Base-by-base conservation (phyloP, 805 yeast genomes). In the Starmerella scarabaei region DNA sequence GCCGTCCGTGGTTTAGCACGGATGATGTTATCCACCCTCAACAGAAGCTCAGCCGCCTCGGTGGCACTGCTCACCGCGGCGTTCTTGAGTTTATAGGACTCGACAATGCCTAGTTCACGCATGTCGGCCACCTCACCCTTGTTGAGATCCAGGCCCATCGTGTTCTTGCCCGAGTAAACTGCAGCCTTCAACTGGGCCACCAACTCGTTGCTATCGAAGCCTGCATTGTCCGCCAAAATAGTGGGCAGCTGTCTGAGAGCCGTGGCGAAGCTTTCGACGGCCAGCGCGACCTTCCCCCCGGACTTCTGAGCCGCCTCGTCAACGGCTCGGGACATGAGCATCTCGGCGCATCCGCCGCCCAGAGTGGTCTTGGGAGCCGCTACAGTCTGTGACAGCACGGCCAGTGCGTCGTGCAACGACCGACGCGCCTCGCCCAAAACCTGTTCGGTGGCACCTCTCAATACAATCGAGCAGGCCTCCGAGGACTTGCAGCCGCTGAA, bases 1-100 rank as follows among this genome's bases (percentile, higher is more conserved):
- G 96, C 94, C 33, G 98, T 86, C 64, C 98, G 73, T 48, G 99
- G 98, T 61, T 82, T 86, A 26, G 98, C 97, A 52, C 94, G 77
- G 48, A 91, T 83, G 50, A 91, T 91, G 62, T 91, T 88, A 60
- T 91, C 99, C 32, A 91, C 99, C 59, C 99, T 76, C 55, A 91
- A 66, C 50, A 91, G 71, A 35, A 91, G 86, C 66, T 91, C 97
- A 4, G 97, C 93, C 24, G 98, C 98, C 66, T 91, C 99, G n/a
- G 94, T 70, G 4, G 98, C 97, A 35, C 93, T 78, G 12, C 85
- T 73, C 15, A 91, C 96, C 14, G 93, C 98, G 2, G 96, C 94
- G 48, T 74, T 71, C 65, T 91, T 91, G 60, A 91, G 71, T 63
- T 86, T 88, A 64, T 71, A 91, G 48, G 93, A 77, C 65, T 91